A percentile compares a stretch with the other conserved stretches of the same genome.
Evolutionary conservation across 306 rosid genomes (phyloP).

Genomic region (Datisca glomerata): DNA sequence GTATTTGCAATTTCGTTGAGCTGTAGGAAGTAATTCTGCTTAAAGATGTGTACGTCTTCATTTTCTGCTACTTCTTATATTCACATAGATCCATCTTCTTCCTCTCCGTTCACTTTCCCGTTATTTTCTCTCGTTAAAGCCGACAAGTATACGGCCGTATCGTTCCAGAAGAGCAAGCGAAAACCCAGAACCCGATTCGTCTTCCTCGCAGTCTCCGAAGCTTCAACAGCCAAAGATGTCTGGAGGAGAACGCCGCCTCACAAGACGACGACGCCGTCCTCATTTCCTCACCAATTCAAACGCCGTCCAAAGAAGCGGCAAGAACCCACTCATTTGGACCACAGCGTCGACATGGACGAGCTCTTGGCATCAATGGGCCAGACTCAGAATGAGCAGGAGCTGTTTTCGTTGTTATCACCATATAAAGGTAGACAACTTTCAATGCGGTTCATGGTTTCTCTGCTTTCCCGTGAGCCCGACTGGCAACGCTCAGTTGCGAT

Average conservation of each 20-base stretch:
- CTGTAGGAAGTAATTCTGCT: neutral
- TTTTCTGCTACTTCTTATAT: constrained; percentile 12
- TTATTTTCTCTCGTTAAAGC: constrained; percentile 7
- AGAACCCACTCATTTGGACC: constrained; percentile 33
- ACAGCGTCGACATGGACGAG: constrained; percentile 70
- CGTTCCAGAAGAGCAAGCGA: constrained; percentile 8
- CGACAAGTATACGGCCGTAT: constrained; percentile 5
- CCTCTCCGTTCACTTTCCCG: constrained; percentile 14
- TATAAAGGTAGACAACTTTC: constrained; percentile 59
- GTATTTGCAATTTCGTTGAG: neutral
- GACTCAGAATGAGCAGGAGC: constrained; percentile 52
- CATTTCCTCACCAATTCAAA: constrained; percentile 3
- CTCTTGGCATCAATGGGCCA: constrained; percentile 37
- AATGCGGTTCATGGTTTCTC: constrained; percentile 64
- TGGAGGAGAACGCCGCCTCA: constrained; percentile 38
- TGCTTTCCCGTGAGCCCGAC: constrained; percentile 70
- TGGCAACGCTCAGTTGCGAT: constrained; percentile 86
- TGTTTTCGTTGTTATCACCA: constrained; percentile 43
- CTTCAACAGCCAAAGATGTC: constrained; percentile 35
- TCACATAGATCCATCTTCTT: constrained; percentile 13
- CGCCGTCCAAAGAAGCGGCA: constrained; percentile 25
- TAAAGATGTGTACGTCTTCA: constrained; percentile 21
- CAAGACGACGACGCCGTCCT: constrained; percentile 13
- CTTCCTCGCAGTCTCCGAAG: constrained; percentile 8
- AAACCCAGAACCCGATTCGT: constrained; percentile 7